Percentiles rank a stretch among this genome's conserved stretches.
Evolutionary conservation across 2,329 filamentous ascomycete genomes (phyloP).

Genomic region (Neonectria neomacrospora): DNA sequence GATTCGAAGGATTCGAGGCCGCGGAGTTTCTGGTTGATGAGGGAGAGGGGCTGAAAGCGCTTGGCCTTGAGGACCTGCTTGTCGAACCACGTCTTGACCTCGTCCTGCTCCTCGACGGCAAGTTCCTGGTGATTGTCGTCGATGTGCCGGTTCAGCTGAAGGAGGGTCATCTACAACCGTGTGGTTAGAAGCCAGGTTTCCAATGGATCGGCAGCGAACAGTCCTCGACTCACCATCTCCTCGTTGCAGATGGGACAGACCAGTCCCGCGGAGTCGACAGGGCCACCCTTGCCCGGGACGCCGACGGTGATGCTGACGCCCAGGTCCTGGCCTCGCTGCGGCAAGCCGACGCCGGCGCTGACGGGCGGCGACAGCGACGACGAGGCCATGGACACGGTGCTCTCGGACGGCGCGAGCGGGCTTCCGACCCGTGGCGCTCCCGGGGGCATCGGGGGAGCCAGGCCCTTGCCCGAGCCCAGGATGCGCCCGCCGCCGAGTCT

Average conservation of each 20-base stretch:
- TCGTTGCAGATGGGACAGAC: slow-evolving; percentile 98
- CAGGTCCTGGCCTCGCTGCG: slow-evolving; percentile 80
- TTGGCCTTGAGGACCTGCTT: slow-evolving; percentile 94
- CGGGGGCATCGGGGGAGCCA: slow-evolving; percentile 70
- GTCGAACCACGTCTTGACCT: slow-evolving; percentile 97
- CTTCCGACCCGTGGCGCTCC: slow-evolving; percentile 59
- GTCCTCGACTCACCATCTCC: slow-evolving; percentile 78
- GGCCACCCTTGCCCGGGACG: slow-evolving; percentile 62
- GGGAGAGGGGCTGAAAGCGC: slow-evolving; percentile 88
- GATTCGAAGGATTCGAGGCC: slow-evolving; percentile 94
- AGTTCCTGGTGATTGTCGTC: slow-evolving; percentile 93
- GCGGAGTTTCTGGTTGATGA: slow-evolving; percentile 93
- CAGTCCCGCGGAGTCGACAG: slow-evolving; percentile 68
- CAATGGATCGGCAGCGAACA: background rate
- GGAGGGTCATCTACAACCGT: slow-evolving; percentile 76
- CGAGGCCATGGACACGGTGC: slow-evolving; percentile 82
- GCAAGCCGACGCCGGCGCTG: slow-evolving; percentile 66
- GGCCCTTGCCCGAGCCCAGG: slow-evolving; percentile 84
- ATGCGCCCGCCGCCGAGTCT: slow-evolving; percentile 93
- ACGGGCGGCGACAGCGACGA: slow-evolving; percentile 71
- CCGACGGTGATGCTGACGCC: slow-evolving; percentile 81
- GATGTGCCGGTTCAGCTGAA: slow-evolving; percentile 88
- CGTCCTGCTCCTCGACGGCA: slow-evolving; percentile 87
- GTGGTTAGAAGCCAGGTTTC: slow-evolving; percentile 1
- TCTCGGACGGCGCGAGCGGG: slow-evolving; percentile 69